Conservation (phyloP, 192 early-diverging fungal species). For the Backusella parvicylindrica region DNA sequence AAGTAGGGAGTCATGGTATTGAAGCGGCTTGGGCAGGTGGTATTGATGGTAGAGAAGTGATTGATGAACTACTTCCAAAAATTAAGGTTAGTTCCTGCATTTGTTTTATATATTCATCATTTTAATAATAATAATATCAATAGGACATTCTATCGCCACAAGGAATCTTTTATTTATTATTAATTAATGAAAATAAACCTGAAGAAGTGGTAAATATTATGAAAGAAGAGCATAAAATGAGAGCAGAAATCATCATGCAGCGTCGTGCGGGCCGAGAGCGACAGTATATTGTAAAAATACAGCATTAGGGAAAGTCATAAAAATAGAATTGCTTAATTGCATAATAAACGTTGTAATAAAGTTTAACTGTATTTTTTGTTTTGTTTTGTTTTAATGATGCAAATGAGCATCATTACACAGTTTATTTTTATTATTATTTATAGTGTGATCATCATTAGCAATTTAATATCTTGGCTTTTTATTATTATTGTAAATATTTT, state of each 20-base stretch:
- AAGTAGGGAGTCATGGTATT: slow-evolving; percentile 69
- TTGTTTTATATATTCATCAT: neutral
- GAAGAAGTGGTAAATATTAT: slow-evolving; percentile 71
- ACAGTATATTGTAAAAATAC: slow-evolving; percentile 52
- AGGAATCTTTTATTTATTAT: slow-evolving; percentile 84
- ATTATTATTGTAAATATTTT: neutral
- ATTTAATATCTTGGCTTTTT: neutral
- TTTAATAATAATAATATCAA: neutral
- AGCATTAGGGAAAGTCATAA: slow-evolving; percentile 1
- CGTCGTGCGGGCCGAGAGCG: slow-evolving; percentile 55
- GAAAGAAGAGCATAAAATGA: slow-evolving; percentile 43
- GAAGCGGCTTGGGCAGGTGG: slow-evolving; percentile 94
- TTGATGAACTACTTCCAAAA: slow-evolving; percentile 74
- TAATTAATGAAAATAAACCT: slow-evolving; percentile 84
- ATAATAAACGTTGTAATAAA: neutral
- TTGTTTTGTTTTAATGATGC: neutral
- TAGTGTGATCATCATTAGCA: neutral
- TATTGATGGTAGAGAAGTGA: slow-evolving; percentile 82
- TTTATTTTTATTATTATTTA: neutral
- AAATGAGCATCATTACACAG: neutral
- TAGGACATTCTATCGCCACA: slow-evolving; percentile 59
- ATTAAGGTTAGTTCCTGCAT: slow-evolving; percentile 46
- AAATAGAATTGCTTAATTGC: neutral
- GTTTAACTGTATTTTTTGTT: neutral
- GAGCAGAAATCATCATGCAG: slow-evolving; percentile 40